phyloP scores from a whole-genome alignment of 768 basidiomycete species.

The Tricholoma sp. region DNA sequence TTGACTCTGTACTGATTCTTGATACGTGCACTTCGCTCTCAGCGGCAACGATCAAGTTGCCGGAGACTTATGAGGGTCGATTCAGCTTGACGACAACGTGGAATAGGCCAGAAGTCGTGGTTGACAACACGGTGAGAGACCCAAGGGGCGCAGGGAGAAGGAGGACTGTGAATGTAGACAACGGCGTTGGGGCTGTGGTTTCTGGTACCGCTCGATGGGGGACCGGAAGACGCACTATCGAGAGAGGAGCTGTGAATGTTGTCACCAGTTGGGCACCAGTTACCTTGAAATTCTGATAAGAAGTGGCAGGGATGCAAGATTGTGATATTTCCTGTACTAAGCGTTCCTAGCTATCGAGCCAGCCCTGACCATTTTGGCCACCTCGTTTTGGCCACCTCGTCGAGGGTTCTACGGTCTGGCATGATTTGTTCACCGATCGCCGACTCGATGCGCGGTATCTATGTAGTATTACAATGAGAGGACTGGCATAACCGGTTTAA shows the following conservation, averaged over 20 bases:
- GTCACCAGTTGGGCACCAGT: background rate
- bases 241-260: background rate
- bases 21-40: conserved; percentile 13
- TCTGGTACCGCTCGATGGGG: conserved; percentile 10
- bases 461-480: too few relatives aligned
- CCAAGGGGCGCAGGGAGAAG: conserved; percentile 14
- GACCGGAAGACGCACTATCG: background rate
- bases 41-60: conserved; percentile 9
- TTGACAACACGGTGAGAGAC: conserved; percentile 9
- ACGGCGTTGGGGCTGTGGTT: background rate
- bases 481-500: too few relatives aligned
- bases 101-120: background rate
- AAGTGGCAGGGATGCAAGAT: too few relatives aligned
- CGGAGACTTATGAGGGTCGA: conserved; percentile 15
- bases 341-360: too few relatives aligned
- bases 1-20: conserved; percentile 11
- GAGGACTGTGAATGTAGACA: conserved; percentile 3
- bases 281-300: background rate
- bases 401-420: too few relatives aligned
- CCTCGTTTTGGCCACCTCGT: too few relatives aligned
- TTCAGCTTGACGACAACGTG: conserved; percentile 10
- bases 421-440: too few relatives aligned
- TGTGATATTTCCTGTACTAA: too few relatives aligned
- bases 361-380: too few relatives aligned
- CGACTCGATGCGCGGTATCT: too few relatives aligned